Evolutionary conservation across 2,329 filamentous ascomycete genomes (phyloP).

Genomic region (Conoideocrella luteorostrata): DNA sequence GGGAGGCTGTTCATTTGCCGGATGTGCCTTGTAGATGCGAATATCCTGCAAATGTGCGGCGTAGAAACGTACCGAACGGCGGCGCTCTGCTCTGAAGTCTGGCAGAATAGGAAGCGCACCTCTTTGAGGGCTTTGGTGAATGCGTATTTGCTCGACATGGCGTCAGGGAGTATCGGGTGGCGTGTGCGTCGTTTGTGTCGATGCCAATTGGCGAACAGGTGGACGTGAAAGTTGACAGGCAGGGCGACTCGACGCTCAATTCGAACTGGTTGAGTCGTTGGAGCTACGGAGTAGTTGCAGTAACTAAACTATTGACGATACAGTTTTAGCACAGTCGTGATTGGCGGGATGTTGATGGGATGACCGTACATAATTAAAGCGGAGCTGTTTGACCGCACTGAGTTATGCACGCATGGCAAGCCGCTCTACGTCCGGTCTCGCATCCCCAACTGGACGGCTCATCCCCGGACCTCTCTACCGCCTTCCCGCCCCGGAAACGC

Average conservation of each 20-base stretch:
- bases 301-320: no score
- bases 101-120: conserved; percentile 95
- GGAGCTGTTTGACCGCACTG: no score
- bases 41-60: neutral
- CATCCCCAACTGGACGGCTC: neutral
- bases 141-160: conserved; percentile 88
- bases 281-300: no score
- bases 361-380: no score
- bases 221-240: no score
- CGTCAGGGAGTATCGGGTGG: conserved; percentile 18
- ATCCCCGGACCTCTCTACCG: conserved; percentile 5
- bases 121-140: conserved; percentile 88
- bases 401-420: no score
- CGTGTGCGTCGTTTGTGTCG: neutral
- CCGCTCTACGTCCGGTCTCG: neutral
- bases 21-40: no score
- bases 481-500: no score
- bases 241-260: no score
- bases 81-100: conserved; percentile 85
- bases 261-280: no score
- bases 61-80: conserved; percentile 64
- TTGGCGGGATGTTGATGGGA: conserved; percentile 1
- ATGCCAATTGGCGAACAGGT: neutral
- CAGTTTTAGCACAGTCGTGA: neutral
- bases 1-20: no score